Base-by-base conservation (phyloP, 1,284 basidiomycete genomes). In the Boletus sp. region DNA sequence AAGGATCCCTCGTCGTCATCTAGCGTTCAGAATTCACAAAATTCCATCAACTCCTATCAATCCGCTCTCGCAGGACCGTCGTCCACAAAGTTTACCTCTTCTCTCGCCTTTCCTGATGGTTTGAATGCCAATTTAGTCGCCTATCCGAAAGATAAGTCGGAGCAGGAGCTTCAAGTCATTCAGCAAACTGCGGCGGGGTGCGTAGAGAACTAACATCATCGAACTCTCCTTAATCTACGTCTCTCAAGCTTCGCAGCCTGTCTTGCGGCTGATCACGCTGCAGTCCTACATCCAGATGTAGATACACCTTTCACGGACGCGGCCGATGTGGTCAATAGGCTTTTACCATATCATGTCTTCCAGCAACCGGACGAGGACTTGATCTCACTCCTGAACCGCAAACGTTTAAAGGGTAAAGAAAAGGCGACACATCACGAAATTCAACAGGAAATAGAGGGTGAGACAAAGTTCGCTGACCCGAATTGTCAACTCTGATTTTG, bases 331-430 rank as follows among this genome's bases (percentile, higher is more conserved):
- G 76, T 91, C 24, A 78, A 80, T 18, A 80, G 89, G 52, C 76
- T 92, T 18, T 73, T 92, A 27, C 89, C 89, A 0, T 92, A 89
- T 68, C 89, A 92, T 67, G 73, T 92, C 53, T 90, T 86, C 63
- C 86, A 88, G 62, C 85, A 89, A 57, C 89, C 89, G 0, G 73
- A 73, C 56, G 83, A 85, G 45, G 90, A 91, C 65, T 63, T 89
- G 58, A 70, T 73, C 20, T 43, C 63, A 11, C 53, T 78, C 16
- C 35, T 60, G 42, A 43, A 53, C 51, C 63, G 58, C 50, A 71
- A 67, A 24, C 77, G 73, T 57, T 74, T 75, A 44, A 89, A 90
- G 69, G 81, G 84, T 8, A 89, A 88, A 67, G 81, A 73, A 58
- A 84, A 78, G 62, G 80, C 81, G 1, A 76, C 47, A 22, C 71